Conservation (phyloP, 257 asterid genomes). For the Leptodermis oblonga region DNA sequence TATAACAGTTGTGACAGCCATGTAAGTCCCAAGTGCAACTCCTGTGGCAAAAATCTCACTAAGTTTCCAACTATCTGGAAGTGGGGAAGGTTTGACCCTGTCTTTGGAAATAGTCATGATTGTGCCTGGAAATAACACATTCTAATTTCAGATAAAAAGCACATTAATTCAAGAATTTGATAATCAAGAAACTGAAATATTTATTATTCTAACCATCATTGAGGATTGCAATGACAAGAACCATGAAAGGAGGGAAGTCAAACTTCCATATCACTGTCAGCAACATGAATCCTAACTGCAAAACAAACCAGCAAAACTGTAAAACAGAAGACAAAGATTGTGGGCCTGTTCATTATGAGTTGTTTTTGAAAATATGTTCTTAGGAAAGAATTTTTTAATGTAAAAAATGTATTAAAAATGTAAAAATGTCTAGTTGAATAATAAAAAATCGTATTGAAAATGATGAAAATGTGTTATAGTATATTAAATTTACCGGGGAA, state of each 20-base stretch:
- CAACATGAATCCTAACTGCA: conserved; percentile 38
- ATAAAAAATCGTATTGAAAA: no score
- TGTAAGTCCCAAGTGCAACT: conserved; percentile 32
- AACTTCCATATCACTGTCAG: conserved; percentile 32
- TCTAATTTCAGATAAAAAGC: not conserved
- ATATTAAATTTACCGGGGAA: no score
- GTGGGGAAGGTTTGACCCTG: conserved; percentile 39
- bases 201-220: conserved; percentile 27
- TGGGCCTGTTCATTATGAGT: no score
- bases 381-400: no score
- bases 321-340: not conserved
- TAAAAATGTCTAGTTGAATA: no score
- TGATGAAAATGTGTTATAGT: no score
- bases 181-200: not conserved
- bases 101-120: conserved; percentile 43
- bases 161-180: not conserved
- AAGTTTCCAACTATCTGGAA: conserved; percentile 45
- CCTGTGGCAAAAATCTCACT: conserved; percentile 41
- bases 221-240: conserved; percentile 36
- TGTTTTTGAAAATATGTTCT: no score
- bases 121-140: conserved; percentile 21
- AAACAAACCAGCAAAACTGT: conserved; percentile 5
- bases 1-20: conserved; percentile 39
- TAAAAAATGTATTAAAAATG: no score
- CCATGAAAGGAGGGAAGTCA: conserved; percentile 42